Percentiles rank a stretch among this genome's conserved stretches.
phyloP scores from a whole-genome alignment of 2,329 filamentous ascomycete genomes.

The Pezicula carpinea region DNA sequence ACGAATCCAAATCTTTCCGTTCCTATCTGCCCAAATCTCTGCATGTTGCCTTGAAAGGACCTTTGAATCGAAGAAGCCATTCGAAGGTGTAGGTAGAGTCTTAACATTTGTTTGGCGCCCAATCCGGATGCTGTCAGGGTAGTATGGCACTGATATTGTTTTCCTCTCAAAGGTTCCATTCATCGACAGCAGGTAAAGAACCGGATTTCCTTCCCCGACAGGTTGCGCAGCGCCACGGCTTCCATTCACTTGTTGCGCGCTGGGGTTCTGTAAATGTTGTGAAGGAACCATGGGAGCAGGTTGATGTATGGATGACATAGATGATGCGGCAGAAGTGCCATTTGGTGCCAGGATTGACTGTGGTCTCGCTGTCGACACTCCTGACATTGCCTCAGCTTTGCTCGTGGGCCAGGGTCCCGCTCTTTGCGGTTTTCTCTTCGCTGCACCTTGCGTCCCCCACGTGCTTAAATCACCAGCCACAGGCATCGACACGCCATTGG shows the following conservation, averaged over 20 bases:
- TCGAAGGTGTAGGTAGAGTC: conserved; percentile 82
- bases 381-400: conserved; percentile 62
- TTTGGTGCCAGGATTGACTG: conserved; percentile 57
- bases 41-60: conserved; percentile 94
- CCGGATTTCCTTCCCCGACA: conserved; percentile 57
- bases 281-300: conserved; percentile 60
- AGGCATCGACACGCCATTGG: conserved; percentile 48
- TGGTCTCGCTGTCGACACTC: conserved; percentile 55
- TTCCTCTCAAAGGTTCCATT: conserved; percentile 98
- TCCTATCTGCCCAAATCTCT: conserved; percentile 85
- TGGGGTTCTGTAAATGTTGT: conserved; percentile 63
- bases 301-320: conserved; percentile 55
- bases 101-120: conserved; percentile 97
- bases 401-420: conserved; percentile 58
- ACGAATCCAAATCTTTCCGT: conserved; percentile 88
- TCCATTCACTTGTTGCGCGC: conserved; percentile 53
- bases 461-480: conserved; percentile 17
- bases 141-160: conserved; percentile 88
- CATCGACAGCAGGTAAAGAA: conserved; percentile 81
- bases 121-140: conserved; percentile 89
- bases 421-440: conserved; percentile 42
- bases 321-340: conserved; percentile 53
- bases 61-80: conserved; percentile 98
- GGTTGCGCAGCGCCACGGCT: conserved; percentile 33
- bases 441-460: conserved; percentile 35